phyloP scores from a whole-genome alignment of 1,284 basidiomycete species.

The Trichosporon ovoides region DNA sequence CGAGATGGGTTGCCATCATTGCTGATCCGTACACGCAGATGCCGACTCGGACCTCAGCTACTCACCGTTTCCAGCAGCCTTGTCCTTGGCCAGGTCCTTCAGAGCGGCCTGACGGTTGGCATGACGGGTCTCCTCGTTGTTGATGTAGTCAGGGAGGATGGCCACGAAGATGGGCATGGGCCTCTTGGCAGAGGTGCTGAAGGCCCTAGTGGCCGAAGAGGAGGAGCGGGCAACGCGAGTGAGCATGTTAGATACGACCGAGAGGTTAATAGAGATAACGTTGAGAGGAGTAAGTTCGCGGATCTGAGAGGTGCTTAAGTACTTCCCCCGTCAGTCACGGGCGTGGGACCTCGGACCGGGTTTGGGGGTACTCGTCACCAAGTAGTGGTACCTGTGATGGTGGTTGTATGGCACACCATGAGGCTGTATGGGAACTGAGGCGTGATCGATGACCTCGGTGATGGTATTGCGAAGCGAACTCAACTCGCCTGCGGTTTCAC shows the following conservation, averaged over 20 bases:
- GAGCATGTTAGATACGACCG: background rate
- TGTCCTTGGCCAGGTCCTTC: background rate
- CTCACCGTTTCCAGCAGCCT: background rate
- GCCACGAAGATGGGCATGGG: background rate
- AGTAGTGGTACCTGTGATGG: background rate
- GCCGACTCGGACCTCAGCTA: too few species aligned
- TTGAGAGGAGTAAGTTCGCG: background rate
- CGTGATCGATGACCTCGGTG: background rate
- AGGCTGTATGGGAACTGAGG: too few species aligned
- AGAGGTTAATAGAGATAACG: background rate
- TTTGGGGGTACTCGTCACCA: background rate
- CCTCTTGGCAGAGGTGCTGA: background rate
- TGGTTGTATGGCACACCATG: too few species aligned
- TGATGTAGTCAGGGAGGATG: constrained; percentile 3
- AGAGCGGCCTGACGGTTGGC: background rate
- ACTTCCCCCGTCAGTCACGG: background rate
- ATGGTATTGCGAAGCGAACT: background rate
- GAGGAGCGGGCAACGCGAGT: background rate
- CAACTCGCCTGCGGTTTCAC: too few species aligned
- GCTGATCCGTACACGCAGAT: too few species aligned
- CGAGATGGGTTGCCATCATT: too few species aligned
- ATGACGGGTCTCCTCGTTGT: constrained; percentile 1
- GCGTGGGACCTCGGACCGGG: background rate
- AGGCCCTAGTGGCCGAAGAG: constrained; percentile 1
- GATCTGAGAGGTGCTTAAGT: background rate